Evolutionary conservation across 78 protist genomes (phyloP).

Genomic region (Cavenderia fasciculata): DNA sequence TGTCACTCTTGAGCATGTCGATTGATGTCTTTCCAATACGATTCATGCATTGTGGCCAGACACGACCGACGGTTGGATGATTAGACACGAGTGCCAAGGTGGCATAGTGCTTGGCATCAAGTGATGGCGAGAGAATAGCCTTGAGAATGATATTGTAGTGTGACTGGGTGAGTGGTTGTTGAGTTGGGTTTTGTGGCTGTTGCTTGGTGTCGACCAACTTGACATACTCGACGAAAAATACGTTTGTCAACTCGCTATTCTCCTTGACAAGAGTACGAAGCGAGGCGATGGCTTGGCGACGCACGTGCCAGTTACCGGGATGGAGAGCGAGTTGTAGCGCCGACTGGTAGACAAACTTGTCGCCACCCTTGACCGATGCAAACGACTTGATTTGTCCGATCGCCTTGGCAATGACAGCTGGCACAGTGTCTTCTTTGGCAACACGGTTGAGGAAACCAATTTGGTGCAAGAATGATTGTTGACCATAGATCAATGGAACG

Average conservation of each 20-base stretch:
- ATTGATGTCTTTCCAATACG: neutral
- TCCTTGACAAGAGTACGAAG: neutral
- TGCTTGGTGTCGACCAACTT: neutral
- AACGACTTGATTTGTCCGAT: neutral
- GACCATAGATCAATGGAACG: neutral
- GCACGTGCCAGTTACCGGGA: slow-evolving; percentile 4
- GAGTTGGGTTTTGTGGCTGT: neutral
- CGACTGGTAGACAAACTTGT: slow-evolving; percentile 8
- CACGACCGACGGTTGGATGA: slow-evolving; percentile 21
- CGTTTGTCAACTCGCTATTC: neutral
- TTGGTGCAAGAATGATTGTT: slow-evolving; percentile 26
- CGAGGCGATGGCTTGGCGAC: neutral
- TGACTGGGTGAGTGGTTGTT: neutral
- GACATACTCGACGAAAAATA: slow-evolving; percentile 18
- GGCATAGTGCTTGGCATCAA: slow-evolving; percentile 12
- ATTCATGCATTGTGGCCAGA: slow-evolving; percentile 20
- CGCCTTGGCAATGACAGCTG: neutral
- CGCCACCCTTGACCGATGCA: slow-evolving; percentile 11
- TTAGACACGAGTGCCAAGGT: neutral
- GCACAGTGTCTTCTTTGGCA: slow-evolving; percentile 7
- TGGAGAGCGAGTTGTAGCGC: neutral
- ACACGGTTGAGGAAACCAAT: slow-evolving; percentile 17
- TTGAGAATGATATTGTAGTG: neutral
- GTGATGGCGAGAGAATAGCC: slow-evolving; percentile 17
- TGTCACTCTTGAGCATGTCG: neutral